These are phyloP conservation scores for Astrephomene gubernaculifera DNA, from an alignment of 139 green algal genomes.

Conservation along the genomic window DNA sequence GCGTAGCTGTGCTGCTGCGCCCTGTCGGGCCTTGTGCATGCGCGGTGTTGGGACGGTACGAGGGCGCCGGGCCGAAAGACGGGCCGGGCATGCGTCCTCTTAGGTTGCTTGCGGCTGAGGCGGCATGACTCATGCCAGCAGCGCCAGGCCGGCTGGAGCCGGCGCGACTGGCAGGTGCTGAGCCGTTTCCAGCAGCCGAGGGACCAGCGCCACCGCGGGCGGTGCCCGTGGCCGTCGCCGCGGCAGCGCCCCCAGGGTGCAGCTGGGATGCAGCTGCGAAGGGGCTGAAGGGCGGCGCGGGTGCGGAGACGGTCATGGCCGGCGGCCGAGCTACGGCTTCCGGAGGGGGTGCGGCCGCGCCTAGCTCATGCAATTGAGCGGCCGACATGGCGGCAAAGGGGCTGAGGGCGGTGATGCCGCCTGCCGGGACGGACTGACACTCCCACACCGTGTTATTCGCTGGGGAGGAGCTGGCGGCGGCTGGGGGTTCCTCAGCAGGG, in stretches of 20 bases:
- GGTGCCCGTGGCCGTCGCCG: not conserved
- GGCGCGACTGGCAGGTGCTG: not conserved
- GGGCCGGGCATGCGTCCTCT: slow-evolving; percentile 5
- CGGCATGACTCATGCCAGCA: not conserved
- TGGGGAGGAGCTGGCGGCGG: too few relatives aligned
- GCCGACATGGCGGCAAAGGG: slow-evolving; percentile 20
- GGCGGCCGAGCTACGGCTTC: not conserved
- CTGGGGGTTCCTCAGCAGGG: too few relatives aligned
- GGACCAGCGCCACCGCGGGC: not conserved
- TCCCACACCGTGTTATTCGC: too few relatives aligned
- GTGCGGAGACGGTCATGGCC: not conserved
- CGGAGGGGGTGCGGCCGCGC: not conserved
- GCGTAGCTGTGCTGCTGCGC: too few relatives aligned
- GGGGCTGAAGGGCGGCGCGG: not conserved
- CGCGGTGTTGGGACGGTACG: not conserved
- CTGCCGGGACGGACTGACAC: not conserved
- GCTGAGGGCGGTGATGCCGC: not conserved
- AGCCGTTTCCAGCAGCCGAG: not conserved
- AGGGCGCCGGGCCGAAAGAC: not conserved
- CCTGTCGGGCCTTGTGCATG: too few relatives aligned
- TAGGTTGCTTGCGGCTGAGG: not conserved
- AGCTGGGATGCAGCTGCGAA: not conserved
- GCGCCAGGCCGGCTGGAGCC: not conserved
- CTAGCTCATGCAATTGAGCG: not conserved
- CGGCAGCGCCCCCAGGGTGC: not conserved